A percentile compares a stretch with the other conserved stretches of the same genome.
phyloP scores from a whole-genome alignment of 2,329 filamentous ascomycete genomes.

The Pseudogymnoascus sp. region DNA sequence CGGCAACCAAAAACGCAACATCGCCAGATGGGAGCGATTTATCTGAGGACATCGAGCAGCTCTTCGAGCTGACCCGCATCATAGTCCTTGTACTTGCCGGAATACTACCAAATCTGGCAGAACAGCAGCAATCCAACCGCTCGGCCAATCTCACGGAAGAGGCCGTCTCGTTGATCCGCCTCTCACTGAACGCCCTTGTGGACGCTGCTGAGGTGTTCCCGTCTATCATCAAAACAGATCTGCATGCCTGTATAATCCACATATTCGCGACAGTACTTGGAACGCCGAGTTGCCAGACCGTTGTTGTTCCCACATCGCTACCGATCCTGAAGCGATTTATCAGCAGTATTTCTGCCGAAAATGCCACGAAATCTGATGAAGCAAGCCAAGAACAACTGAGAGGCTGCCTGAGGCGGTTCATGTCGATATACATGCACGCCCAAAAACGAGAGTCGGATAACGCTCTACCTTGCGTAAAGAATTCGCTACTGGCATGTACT shows the following conservation, averaged over 20 bases:
- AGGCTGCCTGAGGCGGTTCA: conserved; percentile 73
- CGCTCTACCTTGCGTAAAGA: conserved; percentile 84
- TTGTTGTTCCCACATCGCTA: conserved; percentile 82
- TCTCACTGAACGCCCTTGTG: conserved; percentile 79
- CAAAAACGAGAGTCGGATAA: conserved; percentile 69
- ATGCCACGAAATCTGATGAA: conserved; percentile 42
- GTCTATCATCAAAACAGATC: conserved; percentile 88
- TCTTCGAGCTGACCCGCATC: conserved; percentile 93
- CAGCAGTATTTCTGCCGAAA: conserved; percentile 55
- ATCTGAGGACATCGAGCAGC: conserved; percentile 93
- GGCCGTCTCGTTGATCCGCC: conserved; percentile 69
- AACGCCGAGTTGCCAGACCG: conserved; percentile 77
- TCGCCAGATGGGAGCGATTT: conserved; percentile 64
- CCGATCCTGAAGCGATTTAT: conserved; percentile 91
- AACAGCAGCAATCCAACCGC: conserved; percentile 52
- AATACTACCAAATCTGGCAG: conserved; percentile 73
- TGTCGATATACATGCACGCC: conserved; percentile 69
- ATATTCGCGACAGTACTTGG: conserved; percentile 91
- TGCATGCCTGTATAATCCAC: conserved; percentile 93
- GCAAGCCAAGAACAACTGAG: conserved; percentile 53
- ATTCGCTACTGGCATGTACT: conserved; percentile 79
- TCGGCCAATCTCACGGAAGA: conserved; percentile 79
- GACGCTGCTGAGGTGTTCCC: conserved; percentile 95
- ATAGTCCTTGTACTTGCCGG: conserved; percentile 90
- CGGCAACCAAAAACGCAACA: conserved; percentile 63